phyloP scores from a whole-genome alignment of 2,329 filamentous ascomycete species.

The Orbilia quercus region DNA sequence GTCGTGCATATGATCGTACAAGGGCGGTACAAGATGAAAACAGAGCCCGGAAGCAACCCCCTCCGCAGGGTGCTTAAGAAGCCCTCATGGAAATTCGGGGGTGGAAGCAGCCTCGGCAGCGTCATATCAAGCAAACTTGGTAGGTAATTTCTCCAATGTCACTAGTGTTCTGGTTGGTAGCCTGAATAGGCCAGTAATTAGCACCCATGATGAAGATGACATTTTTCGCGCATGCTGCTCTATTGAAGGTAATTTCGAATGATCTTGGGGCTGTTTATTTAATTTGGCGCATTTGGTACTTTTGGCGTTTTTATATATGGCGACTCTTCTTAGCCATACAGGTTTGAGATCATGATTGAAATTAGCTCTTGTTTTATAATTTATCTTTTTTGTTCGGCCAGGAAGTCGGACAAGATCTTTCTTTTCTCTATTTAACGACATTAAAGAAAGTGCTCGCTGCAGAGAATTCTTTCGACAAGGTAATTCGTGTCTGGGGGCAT shows the following conservation, averaged over 20 bases:
- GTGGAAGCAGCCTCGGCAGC: slow-evolving; percentile 50
- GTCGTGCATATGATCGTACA: slow-evolving; percentile 86
- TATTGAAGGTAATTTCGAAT: slow-evolving; percentile 7
- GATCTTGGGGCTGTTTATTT: neutral
- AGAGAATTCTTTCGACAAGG: too few relatives aligned
- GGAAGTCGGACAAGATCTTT: too few relatives aligned
- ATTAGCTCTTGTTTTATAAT: too few relatives aligned
- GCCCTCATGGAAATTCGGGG: slow-evolving; percentile 45
- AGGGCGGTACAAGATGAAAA: slow-evolving; percentile 74
- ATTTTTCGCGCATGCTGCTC: neutral
- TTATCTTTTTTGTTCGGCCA: too few relatives aligned
- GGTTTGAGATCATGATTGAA: too few relatives aligned
- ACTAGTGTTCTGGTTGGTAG: too few relatives aligned
- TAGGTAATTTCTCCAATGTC: neutral
- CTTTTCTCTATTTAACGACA: too few relatives aligned
- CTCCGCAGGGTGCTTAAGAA: slow-evolving; percentile 30
- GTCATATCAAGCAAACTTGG: slow-evolving; percentile 55
- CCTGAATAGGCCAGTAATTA: too few relatives aligned
- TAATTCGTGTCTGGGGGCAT: too few relatives aligned
- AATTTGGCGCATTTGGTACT: neutral
- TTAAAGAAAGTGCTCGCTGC: too few relatives aligned
- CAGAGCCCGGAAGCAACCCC: slow-evolving; percentile 45
- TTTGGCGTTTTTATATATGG: neutral
- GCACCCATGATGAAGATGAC: too few relatives aligned
- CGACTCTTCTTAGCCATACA: neutral